phyloP scores from a whole-genome alignment of 208 protist species.

The Trichomonas tenax region DNA sequence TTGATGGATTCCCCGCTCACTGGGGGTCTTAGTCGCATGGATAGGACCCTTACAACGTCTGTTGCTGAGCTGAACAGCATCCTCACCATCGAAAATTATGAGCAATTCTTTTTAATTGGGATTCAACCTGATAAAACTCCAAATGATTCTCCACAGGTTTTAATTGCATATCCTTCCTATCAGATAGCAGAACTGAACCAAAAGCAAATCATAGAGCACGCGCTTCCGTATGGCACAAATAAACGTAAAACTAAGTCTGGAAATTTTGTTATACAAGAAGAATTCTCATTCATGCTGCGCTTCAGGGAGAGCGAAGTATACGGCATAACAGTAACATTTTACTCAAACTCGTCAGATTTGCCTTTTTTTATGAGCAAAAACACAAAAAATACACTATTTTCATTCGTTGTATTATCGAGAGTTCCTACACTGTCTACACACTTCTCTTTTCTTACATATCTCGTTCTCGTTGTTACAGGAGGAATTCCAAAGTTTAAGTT shows the following conservation, averaged over 20 bases:
- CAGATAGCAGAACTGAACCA: background rate
- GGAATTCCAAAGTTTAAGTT: background rate
- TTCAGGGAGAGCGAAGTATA: background rate
- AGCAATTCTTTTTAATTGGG: slow-evolving; percentile 13
- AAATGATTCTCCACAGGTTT: background rate
- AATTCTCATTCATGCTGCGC: background rate
- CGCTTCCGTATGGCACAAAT: background rate
- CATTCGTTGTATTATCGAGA: background rate
- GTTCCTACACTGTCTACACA: background rate
- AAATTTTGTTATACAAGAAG: background rate
- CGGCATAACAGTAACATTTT: background rate
- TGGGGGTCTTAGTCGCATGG: background rate
- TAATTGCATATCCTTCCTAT: background rate
- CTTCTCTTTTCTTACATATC: background rate
- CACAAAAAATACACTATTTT: background rate
- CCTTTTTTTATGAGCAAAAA: background rate
- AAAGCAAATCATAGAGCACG: background rate
- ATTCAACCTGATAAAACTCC: background rate
- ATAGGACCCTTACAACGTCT: background rate
- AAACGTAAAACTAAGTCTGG: too few species aligned
- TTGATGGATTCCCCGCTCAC: background rate
- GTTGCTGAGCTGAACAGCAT: background rate
- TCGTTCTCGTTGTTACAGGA: background rate
- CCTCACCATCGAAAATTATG: background rate
- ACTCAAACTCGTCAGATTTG: background rate